Evolutionary conservation across 352 stramenopile species (phyloP).

Genomic region (Thalassiosira exigua): DNA sequence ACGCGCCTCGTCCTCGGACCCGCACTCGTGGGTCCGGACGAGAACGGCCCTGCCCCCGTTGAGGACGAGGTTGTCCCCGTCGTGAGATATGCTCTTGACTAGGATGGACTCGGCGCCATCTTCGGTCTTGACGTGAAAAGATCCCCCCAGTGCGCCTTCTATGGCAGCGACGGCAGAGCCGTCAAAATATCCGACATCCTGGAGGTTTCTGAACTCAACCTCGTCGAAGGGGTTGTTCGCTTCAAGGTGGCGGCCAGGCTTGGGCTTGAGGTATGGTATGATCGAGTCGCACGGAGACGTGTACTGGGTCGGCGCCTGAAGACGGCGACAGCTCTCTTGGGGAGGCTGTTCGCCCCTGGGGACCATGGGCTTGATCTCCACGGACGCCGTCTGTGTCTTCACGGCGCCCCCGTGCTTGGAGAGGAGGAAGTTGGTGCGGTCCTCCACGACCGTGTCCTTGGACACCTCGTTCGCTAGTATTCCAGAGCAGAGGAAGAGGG

Average conservation of each 20-base stretch:
- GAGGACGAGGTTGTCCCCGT: not conserved
- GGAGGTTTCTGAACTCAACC: not conserved
- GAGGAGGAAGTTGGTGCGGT: not conserved
- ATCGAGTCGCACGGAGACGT: constrained; percentile 1
- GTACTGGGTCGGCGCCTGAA: not conserved
- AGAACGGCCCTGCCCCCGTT: not conserved
- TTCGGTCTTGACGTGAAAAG: not conserved
- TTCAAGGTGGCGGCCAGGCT: not conserved
- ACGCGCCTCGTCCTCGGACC: not conserved
- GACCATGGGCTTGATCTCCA: constrained; percentile 1
- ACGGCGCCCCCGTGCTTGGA: constrained; percentile 1
- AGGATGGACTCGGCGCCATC: not conserved
- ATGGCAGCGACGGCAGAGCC: not conserved
- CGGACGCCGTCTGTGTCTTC: not conserved
- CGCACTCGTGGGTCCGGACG: not conserved
- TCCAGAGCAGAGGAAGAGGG: too few species aligned
- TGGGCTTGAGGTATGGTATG: not conserved
- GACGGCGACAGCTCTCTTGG: not conserved
- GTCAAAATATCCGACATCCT: not conserved
- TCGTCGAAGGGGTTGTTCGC: not conserved
- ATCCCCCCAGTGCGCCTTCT: not conserved
- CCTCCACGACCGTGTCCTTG: too few species aligned
- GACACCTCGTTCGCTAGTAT: too few species aligned
- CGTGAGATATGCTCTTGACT: not conserved
- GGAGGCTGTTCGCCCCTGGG: not conserved